Percentiles rank a stretch among this genome's conserved stretches.
Evolutionary conservation across 441 rosid species (phyloP).

Genomic region (Croton setiger): DNA sequence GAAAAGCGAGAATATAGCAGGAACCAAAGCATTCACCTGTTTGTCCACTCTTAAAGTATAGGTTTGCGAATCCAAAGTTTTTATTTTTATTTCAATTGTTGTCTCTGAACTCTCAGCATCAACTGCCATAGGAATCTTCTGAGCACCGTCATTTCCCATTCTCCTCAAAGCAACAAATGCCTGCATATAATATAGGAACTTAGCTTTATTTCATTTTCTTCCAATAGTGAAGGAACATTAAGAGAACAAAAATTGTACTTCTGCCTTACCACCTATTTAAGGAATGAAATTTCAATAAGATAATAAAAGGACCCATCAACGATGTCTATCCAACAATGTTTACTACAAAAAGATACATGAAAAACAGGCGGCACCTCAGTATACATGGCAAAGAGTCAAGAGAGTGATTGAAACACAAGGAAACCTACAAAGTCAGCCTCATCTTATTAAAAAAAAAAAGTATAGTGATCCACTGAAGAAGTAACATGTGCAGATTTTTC

Average conservation of each 20-base stretch:
- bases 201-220: neutral
- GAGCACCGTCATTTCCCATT: slow-evolving; percentile 61
- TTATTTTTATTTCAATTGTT: slow-evolving; percentile 80
- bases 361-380: neutral
- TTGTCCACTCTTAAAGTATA: slow-evolving; percentile 85
- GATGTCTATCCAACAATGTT: neutral
- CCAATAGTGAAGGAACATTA: no score
- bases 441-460: neutral
- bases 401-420: neutral
- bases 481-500: no score
- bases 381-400: neutral
- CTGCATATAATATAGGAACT: slow-evolving; percentile 16
- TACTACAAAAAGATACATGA: neutral
- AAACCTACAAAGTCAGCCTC: neutral
- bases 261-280: neutral
- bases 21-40: slow-evolving; percentile 47
- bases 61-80: slow-evolving; percentile 89
- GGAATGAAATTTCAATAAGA: neutral
- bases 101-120: slow-evolving; percentile 57
- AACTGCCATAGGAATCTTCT: slow-evolving; percentile 32
- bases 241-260: slow-evolving; percentile 7
- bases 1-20: slow-evolving; percentile 4
- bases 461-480: no score
- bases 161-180: slow-evolving; percentile 22
- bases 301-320: neutral